Evolutionary conservation across 208 protist species (phyloP).

Genomic region (Endotrypanum monterogeii): DNA sequence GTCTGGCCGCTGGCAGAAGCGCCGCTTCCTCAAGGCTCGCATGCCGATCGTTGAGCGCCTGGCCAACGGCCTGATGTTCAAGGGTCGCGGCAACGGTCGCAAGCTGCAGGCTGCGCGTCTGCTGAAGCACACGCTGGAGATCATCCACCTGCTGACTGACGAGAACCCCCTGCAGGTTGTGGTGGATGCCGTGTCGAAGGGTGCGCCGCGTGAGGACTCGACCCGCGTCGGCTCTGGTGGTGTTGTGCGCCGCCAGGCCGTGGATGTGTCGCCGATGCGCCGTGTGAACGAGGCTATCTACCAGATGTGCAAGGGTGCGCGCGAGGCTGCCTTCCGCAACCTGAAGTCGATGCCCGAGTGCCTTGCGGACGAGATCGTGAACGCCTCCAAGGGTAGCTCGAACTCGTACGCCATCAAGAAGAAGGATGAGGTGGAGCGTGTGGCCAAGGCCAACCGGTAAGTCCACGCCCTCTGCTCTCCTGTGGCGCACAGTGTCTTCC

Average conservation of each 20-base stretch:
- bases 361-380: constrained; percentile 99
- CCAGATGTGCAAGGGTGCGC: constrained; percentile 97
- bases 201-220: constrained; percentile 99
- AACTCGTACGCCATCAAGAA: constrained; percentile 99
- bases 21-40: constrained; percentile 99
- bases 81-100: constrained; percentile 99
- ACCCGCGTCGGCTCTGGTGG: constrained; percentile 99
- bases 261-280: constrained; percentile 99
- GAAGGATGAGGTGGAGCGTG: constrained; percentile 99
- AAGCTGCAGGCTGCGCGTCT: constrained; percentile 99
- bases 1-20: constrained; percentile 97
- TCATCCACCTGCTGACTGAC: constrained; percentile 99
- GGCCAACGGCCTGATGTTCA: constrained; percentile 98
- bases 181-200: constrained; percentile 98
- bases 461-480: neutral
- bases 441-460: constrained; percentile 99
- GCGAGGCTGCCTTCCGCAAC: constrained; percentile 99
- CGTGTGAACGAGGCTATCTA: constrained; percentile 99
- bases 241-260: constrained; percentile 99
- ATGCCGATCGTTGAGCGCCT: constrained; percentile 96
- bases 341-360: constrained; percentile 99
- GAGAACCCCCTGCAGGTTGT: constrained; percentile 99
- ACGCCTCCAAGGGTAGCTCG: constrained; percentile 97
- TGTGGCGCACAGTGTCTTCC: neutral
- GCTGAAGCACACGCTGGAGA: constrained; percentile 99